A percentile compares a stretch with the other conserved stretches of the same genome.
phyloP scores from a whole-genome alignment of 257 asterid genomes.

The Salvia hispanica region DNA sequence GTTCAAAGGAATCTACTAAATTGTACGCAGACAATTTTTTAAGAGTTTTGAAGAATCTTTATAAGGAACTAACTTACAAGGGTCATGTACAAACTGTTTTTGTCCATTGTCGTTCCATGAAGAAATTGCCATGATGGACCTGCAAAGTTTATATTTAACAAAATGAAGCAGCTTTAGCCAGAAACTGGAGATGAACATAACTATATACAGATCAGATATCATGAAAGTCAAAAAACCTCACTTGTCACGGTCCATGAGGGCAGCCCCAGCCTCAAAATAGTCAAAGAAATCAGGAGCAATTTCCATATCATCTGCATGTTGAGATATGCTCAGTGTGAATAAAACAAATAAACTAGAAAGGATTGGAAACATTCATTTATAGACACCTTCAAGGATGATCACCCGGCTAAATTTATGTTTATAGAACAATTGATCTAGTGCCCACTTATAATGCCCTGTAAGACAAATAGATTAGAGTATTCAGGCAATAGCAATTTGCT shows the following conservation, averaged over 20 bases:
- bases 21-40: conserved; percentile 1
- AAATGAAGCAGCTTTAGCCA: conserved; percentile 25
- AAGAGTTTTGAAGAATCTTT: conserved; percentile 18
- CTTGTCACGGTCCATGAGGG: conserved; percentile 91
- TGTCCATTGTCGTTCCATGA: conserved; percentile 99
- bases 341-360: conserved; percentile 26
- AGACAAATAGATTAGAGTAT: conserved; percentile 25
- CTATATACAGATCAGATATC: conserved; percentile 21
- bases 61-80: conserved; percentile 59
- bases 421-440: conserved; percentile 89
- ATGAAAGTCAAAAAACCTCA: conserved; percentile 42
- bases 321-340: conserved; percentile 33
- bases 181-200: conserved; percentile 16
- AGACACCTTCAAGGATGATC: conserved; percentile 92
- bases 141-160: conserved; percentile 34
- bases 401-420: conserved; percentile 83
- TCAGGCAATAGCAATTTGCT: conserved; percentile 26
- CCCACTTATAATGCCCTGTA: conserved; percentile 99
- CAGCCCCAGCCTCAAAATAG: conserved; percentile 95
- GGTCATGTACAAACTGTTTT: conserved; percentile 89
- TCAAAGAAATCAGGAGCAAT: conserved; percentile 94
- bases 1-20: conserved; percentile 16
- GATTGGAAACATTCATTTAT: conserved; percentile 25
- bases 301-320: conserved; percentile 95
- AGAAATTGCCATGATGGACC: conserved; percentile 96